Base-by-base conservation (phyloP, 768 basidiomycete genomes). In the Scleroderma bovista region DNA sequence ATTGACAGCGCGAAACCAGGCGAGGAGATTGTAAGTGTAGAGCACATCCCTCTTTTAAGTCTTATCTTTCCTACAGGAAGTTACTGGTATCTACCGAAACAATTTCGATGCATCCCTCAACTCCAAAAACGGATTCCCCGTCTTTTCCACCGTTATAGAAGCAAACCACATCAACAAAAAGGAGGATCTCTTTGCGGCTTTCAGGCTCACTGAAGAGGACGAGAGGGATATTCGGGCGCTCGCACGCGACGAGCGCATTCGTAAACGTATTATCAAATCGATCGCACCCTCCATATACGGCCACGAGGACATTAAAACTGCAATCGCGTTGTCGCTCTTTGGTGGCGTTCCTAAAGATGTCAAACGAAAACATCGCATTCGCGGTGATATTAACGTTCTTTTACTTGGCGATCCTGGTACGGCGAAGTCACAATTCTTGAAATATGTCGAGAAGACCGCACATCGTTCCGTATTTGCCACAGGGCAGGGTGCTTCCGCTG, bases 111-210 rank as follows among this genome's bases (percentile, higher is more conserved):
- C 95, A 19, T 91, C 94, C 3, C 81, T 99, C 58, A 99, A 99
- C 67, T 84, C 92, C 23, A 98, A 98, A 72, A 98, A 99, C 59
- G 96, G 96, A 7, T 99, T 99, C 73, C 96, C 96, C 2, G 96
- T 99, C 29, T 99, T 99, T 73, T 96, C 93, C 9, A 99, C 96
- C 19, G 80, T 99, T 55, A 87, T 99, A 50, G 96, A 98, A 66
- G 96, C 94, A 16, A 99, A 99, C 67, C 94, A 98, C 64, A 76
- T 99, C 64, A 97, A 96, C 75, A 97, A 98, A 75, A 98, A 98
- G 69, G 95, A 98, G 69, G 96, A 99, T 62, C 78, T 95, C 16
- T 98, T 97, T 59, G 95, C 96, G n/a, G 94, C 96, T 4, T 94
- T 96, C 76, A 82, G 92, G 24, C 78, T 99, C 20, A 97, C 94